Conservation (phyloP, 352 stramenopile genomes). For the Phytophthora pseudosyringae region DNA sequence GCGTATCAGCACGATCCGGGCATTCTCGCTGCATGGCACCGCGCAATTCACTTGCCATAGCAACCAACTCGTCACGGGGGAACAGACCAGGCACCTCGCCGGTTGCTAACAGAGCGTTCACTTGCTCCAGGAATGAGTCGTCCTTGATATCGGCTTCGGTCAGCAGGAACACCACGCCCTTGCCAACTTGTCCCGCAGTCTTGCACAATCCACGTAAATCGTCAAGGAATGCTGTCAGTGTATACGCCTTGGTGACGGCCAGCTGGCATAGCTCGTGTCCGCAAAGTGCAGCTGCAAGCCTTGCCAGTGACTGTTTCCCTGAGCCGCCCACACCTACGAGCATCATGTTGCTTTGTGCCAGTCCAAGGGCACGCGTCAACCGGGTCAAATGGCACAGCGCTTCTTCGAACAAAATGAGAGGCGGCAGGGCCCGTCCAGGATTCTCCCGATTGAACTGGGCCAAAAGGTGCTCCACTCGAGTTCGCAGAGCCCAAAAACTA, state of each 20-base stretch:
- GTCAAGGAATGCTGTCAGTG: conserved; percentile 83
- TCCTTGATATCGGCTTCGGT: conserved; percentile 93
- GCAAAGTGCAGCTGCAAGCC: conserved; percentile 81
- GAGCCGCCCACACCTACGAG: conserved; percentile 91
- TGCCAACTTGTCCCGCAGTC: conserved; percentile 76
- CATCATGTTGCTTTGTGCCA: conserved; percentile 90
- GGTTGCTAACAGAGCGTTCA: conserved; percentile 85
- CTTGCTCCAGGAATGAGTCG: conserved; percentile 89
- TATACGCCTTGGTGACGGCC: conserved; percentile 90
- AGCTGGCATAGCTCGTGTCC: conserved; percentile 88
- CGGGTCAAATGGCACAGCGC: conserved; percentile 86
- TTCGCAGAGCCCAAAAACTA: conserved; percentile 52
- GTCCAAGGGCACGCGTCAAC: conserved; percentile 81
- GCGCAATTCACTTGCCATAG: conserved; percentile 86
- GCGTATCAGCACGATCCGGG: conserved; percentile 71
- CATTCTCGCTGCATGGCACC: conserved; percentile 69
- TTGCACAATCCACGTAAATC: conserved; percentile 89
- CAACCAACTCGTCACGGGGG: conserved; percentile 87
- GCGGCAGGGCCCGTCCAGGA: conserved; percentile 56
- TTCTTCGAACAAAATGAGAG: conserved; percentile 92
- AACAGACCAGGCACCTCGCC: conserved; percentile 90
- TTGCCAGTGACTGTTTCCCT: conserved; percentile 87
- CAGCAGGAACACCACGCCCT: conserved; percentile 85
- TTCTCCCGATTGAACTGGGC: conserved; percentile 87
- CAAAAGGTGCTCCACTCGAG: conserved; percentile 69